A percentile compares a stretch with the other conserved stretches of the same genome.
phyloP scores from a whole-genome alignment of 2,329 filamentous ascomycete species.

The Gaeumannomyces tritici region DNA sequence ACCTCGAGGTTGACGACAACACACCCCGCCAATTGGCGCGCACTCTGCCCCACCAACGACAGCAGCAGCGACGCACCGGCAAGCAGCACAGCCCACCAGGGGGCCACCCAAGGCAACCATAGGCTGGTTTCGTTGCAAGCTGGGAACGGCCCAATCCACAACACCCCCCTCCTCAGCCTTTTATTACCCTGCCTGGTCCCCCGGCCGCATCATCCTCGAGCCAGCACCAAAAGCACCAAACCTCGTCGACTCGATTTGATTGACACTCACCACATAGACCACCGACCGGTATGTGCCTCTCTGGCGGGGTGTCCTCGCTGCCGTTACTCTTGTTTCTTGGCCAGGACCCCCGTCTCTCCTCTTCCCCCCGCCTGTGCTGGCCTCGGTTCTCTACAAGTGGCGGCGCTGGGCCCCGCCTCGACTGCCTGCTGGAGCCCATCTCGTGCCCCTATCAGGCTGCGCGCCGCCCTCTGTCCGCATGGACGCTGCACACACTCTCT shows the following conservation, averaged over 20 bases:
- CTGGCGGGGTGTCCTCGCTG: no score
- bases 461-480: neutral
- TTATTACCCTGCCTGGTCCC: neutral
- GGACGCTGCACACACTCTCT: neutral
- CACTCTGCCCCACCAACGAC: neutral
- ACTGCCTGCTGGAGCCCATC: neutral
- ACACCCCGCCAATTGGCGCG: neutral
- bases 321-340: no score
- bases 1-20: neutral
- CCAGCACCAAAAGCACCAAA: neutral
- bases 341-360: neutral
- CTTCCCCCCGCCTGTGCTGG: neutral
- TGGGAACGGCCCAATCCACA: neutral
- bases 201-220: neutral
- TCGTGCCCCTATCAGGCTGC: neutral
- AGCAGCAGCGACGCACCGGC: neutral
- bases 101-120: neutral
- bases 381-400: neutral
- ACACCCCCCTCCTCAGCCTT: neutral
- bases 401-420: neutral
- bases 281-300: neutral
- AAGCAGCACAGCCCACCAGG: neutral
- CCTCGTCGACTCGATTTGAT: neutral
- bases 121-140: neutral
- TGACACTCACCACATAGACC: no score